A percentile compares a stretch with the other conserved stretches of the same genome.
Evolutionary conservation across 768 basidiomycete genomes (phyloP).

Genomic region (Holtermanniella nyarrowii): DNA sequence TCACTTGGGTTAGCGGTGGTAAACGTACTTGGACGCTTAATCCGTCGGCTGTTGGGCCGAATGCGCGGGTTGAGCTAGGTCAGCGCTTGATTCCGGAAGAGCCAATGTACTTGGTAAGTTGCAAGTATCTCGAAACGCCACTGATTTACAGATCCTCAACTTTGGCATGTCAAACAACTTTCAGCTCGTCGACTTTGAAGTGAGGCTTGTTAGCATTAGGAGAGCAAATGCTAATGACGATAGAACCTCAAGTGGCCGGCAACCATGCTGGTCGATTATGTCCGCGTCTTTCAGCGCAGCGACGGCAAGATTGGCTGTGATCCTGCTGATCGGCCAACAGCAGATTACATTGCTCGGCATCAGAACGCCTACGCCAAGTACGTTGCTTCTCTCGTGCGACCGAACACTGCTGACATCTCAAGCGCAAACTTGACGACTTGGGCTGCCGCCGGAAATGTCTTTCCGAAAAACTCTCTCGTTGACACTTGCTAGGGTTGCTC

Average conservation of each 20-base stretch:
- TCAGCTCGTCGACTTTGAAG: slow-evolving; percentile 36
- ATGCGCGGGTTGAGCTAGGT: slow-evolving; percentile 51
- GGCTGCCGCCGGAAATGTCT: not conserved
- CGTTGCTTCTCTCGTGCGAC: not conserved
- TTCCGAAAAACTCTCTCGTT: slow-evolving; percentile 3
- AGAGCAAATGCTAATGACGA: slow-evolving; percentile 60
- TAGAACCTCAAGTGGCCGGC: slow-evolving; percentile 65
- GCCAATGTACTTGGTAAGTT: slow-evolving; percentile 58
- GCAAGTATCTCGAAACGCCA: not conserved
- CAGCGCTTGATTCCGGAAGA: slow-evolving; percentile 71
- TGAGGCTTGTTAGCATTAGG: slow-evolving; percentile 50
- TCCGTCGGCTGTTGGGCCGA: slow-evolving; percentile 57
- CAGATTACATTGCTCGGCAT: slow-evolving; percentile 54
- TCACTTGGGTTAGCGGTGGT: slow-evolving; percentile 71
- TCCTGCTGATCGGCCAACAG: slow-evolving; percentile 66
- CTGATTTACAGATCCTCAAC: slow-evolving; percentile 51
- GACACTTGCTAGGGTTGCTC: not conserved
- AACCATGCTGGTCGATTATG: slow-evolving; percentile 76
- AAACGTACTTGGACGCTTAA: slow-evolving; percentile 62
- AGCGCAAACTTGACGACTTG: not conserved
- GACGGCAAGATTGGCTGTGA: slow-evolving; percentile 64
- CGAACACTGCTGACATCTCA: not conserved
- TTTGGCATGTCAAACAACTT: slow-evolving; percentile 42
- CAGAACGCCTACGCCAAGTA: slow-evolving; percentile 56
- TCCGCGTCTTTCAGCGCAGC: slow-evolving; percentile 55